Conservation (phyloP, 108 stramenopile species). For the Cyclotella kingstonii region DNA sequence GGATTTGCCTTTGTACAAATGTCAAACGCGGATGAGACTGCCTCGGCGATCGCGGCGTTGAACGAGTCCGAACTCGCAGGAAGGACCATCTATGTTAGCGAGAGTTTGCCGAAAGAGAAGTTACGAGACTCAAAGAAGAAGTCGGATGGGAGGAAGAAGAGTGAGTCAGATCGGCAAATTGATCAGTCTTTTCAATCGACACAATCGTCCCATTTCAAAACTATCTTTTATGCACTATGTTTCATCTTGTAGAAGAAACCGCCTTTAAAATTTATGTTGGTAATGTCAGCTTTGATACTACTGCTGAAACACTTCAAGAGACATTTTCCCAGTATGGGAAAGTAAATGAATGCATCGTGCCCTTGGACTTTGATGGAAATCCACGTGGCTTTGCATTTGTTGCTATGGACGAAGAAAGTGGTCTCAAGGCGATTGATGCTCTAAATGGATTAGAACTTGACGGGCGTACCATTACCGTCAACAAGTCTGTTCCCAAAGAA, state of each 20-base stretch:
- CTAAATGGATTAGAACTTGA: conserved; percentile 84
- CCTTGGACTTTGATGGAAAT: conserved; percentile 65
- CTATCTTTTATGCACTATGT: not conserved
- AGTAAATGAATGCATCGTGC: conserved; percentile 77
- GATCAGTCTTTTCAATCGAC: not conserved
- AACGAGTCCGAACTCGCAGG: conserved; percentile 56
- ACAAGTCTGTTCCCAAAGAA: conserved; percentile 87
- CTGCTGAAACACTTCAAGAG: conserved; percentile 51
- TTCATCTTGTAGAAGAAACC: conserved; percentile 3
- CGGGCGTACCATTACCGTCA: conserved; percentile 86
- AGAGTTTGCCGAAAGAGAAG: conserved; percentile 65
- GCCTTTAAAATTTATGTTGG: conserved; percentile 76
- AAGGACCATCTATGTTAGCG: conserved; percentile 63
- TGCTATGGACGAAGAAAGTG: conserved; percentile 67
- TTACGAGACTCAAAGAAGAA: conserved; percentile 29
- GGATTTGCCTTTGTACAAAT: conserved; percentile 92
- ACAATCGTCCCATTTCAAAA: not conserved
- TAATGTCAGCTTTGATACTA: conserved; percentile 77
- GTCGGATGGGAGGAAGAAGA: conserved; percentile 12
- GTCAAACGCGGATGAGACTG: conserved; percentile 57
- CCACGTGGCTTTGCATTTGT: conserved; percentile 89
- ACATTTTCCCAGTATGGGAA: conserved; percentile 72
- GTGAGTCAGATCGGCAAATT: conserved; percentile 1
- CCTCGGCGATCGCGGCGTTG: conserved; percentile 55
- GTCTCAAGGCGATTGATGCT: conserved; percentile 80